Conservation (phyloP, 441 rosid genomes). For the Populus trichocarpa region DNA sequence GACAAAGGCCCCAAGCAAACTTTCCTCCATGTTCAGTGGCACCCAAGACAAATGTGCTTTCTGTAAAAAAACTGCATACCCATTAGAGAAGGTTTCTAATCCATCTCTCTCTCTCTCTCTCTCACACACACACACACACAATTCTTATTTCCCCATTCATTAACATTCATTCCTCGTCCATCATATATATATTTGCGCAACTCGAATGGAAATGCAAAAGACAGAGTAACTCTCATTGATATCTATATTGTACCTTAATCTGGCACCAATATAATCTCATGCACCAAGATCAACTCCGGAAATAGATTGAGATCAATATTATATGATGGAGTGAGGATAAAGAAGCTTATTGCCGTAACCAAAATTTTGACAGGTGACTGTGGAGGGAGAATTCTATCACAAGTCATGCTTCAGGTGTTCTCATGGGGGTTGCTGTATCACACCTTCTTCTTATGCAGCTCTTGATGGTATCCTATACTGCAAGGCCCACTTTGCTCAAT, state of each 20-base stretch:
- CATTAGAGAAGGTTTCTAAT: conserved; percentile 70
- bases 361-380: conserved; percentile 43
- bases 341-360: background rate
- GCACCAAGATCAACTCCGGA: background rate
- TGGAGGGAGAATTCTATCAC: conserved; percentile 85
- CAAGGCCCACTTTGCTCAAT: conserved; percentile 78
- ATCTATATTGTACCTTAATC: background rate
- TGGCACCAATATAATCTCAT: background rate
- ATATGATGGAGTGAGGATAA: background rate
- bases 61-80: conserved; percentile 76
- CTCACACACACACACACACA: background rate
- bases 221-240: background rate
- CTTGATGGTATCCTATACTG: conserved; percentile 73
- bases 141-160: background rate
- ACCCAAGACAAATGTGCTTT: conserved; percentile 92
- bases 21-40: conserved; percentile 74
- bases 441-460: conserved; percentile 89
- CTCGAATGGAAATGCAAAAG: background rate
- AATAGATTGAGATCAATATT: background rate
- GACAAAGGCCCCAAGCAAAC: conserved; percentile 67
- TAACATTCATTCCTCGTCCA: background rate
- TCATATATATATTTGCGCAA: background rate
- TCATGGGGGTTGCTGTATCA: conserved; percentile 70
- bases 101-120: background rate
- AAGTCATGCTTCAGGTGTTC: conserved; percentile 87